Evolutionary conservation across 148 eudicot genomes (phyloP), one percentile per base, ranked within the genome.

Genomic region (Arbutus unedo): DNA sequence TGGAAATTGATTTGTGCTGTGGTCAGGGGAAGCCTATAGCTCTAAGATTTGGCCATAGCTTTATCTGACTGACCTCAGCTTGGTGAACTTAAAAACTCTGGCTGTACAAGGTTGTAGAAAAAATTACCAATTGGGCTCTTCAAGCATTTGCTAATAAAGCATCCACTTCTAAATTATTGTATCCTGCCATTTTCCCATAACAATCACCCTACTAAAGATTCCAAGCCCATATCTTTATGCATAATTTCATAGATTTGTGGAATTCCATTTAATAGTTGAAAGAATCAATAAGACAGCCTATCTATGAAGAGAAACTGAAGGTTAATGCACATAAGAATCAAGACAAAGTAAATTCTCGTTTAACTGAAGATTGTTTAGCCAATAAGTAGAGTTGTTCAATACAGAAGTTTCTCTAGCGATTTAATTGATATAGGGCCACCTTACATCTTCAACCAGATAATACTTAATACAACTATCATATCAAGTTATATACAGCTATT

Each of bases 41-140:
- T 49, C 23, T 14, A 67, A 8, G 53, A 16, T 67, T 50, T 80
- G 60, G 59, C 19, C 41, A 47, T 49, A 51, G 59, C n/a, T 25
- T 45, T 18, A 80, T 10, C 38, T 66, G 59, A 21, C 38, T 66
- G 59, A 70, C 43, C 45, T 80, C 72, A 49, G 54, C 82, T 67
- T 67, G 56, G 60, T 50, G n/a, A 67, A 80, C 77, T n/a, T 74
- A 49, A 50, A 50, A 74, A 18, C 11, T 49, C 55, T 2, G 14
- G 75, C 16, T 11, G 13, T 74, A 13, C 67, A 56, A 81, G 31
- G 8, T 72, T 53, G 50, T 4, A 49, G 45, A 21, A 44, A 19
- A 43, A 73, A 43, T 55, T 43, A 45, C 47, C 78, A 72, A 72
- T 71, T 44, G 70, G 44, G 5, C 21, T 62, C 68, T 60, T 21